Evolutionary conservation across 441 rosid genomes (phyloP), one percentile per base, ranked within the genome.

Genomic region (Erodium texanum): DNA sequence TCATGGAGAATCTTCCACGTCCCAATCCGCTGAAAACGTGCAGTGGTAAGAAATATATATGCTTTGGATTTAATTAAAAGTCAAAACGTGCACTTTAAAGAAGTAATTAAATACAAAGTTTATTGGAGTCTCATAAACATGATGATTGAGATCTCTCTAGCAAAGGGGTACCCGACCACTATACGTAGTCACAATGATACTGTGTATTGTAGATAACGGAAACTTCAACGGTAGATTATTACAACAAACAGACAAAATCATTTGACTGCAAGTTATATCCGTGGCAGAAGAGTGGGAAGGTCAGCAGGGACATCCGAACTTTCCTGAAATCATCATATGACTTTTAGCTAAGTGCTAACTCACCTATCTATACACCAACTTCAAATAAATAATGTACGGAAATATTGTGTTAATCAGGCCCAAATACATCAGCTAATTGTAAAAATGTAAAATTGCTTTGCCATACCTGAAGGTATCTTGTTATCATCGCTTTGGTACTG

Each of bases 401-500:
- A n/a, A n/a, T n/a, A 50, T 50, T 16, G 10, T n/a, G 59, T 52
- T 19, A 52, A 52, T 7, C 15, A n/a, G 16, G 59, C 59, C 29
- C 1, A 27, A 27, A 4, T 27, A 27, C 2, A 4, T 27, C 29
- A 27, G 29, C 29, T 27, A 1, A 27, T 27, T 27, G 1, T 27
- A 27, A 27, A 27, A 27, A 1, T 27, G 1, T 27, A 27, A 32
- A n/a, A 50, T n/a, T 70, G 66, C 43, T 68, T 68, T 36, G 69
- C 12, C 65, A 58, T 84, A 93, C 98, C 96, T 89, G 68, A 43
- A 91, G 83, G 75, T 87, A 91, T 74, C 81, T 87, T 63, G 84
- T 81, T 69, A 93, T 67, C 82, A 93, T 72, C 36, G 89, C 74
- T 14, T 86, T 75, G 23, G 99, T 91, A 75, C 99, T 91, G 83